Evolutionary conservation across 768 basidiomycete species (phyloP), one percentile per base, ranked within the genome.

Genomic region (Panellus pusillus): DNA sequence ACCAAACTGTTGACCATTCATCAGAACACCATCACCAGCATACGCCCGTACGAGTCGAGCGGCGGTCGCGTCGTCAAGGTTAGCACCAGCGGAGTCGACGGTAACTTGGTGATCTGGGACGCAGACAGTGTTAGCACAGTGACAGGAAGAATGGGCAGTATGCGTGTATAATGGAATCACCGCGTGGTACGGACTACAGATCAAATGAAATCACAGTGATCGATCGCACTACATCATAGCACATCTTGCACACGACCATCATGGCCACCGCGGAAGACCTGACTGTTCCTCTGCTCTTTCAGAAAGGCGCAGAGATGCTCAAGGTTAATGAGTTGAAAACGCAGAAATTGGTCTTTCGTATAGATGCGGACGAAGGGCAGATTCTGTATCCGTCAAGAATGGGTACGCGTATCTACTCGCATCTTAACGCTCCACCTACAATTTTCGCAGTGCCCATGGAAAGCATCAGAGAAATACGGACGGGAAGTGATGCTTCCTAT

Each of bases 1-100:
- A 91, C 89, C 3, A 91, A 95, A 66, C 72, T 96, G 47, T 73
- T 81, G 64, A 98, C 97, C 13, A 80, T 97, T 45, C 97, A 98
- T 67, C 97, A 98, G 79, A 99, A 99, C 75, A 97, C 95, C 35
- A 97, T 99, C 71, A 98, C 93, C n/a, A 87, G 79, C 61, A 78
- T 98, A 37, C 75, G 93, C 52, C 74, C 90, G 24, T 97, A 90
- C 64, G 87, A 87, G 57, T 75, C 72, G 1, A 60, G 64, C 3
- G 78, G 75, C 12, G 86, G 83, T 0, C 71, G 73, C 2, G 86
- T 98, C 5, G 75, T 72, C 43, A 82, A 81, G 64, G 87, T 99
- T 56, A 93, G 90, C 68, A 97, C 95, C 17, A 87, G 86, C 14
- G 97, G 95, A 2, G 91, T 95, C 31, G 97, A 98, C 72, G 97